These are phyloP conservation scores for Pseudozyma hubeiensis DNA, from an alignment of 1,284 basidiomycete species.

Conservation along the genomic window DNA sequence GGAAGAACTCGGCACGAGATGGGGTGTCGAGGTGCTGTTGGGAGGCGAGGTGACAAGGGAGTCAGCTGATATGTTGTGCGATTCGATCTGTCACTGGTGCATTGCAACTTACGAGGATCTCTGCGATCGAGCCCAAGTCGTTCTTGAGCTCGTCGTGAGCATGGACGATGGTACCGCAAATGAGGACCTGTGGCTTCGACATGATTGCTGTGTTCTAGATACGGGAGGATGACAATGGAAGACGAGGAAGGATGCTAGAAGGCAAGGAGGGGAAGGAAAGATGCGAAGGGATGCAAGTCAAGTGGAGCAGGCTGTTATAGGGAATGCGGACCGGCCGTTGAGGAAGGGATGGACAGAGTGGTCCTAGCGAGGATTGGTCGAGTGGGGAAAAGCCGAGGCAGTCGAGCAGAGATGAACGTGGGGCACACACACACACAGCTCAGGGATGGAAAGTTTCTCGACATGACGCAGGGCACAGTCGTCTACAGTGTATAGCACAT, in stretches of 20 bases:
- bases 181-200: constrained; percentile 57
- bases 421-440: not conserved
- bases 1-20: constrained; percentile 47
- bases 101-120: constrained; percentile 63
- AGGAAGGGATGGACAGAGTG: not conserved
- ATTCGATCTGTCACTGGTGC: constrained; percentile 69
- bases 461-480: not conserved
- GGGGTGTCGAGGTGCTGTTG: constrained; percentile 40
- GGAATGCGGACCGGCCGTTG: not conserved
- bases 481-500: too few relatives aligned
- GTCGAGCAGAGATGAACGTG: not conserved
- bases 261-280: not conserved
- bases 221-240: not conserved
- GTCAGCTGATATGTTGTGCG: not conserved
- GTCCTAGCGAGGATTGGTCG: constrained; percentile 1
- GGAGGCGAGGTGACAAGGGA: not conserved
- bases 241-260: too few relatives aligned
- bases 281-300: not conserved
- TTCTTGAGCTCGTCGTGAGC: constrained; percentile 54
- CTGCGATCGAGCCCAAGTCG: constrained; percentile 43
- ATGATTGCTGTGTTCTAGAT: constrained; percentile 13
- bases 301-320: not conserved
- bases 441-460: not conserved
- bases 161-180: constrained; percentile 56
- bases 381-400: not conserved